These are phyloP conservation scores for Phialophora tarda DNA, from an alignment of 2,329 filamentous ascomycete species.

Conservation along the genomic window DNA sequence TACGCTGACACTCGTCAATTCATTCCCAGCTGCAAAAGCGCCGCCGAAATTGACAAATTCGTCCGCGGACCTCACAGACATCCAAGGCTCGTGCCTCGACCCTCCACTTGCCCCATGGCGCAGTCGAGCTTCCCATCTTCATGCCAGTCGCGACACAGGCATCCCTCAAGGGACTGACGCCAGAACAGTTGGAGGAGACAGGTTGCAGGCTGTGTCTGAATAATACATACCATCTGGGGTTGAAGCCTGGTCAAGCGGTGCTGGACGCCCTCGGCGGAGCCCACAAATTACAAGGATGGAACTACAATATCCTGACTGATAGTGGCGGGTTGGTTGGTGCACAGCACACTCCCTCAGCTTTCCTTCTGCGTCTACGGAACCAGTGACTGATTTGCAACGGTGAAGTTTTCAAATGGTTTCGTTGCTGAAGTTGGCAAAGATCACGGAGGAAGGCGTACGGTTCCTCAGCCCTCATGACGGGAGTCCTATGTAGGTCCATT, in stretches of 20 bases:
- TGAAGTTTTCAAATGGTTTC: conserved; percentile 97
- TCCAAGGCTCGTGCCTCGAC: conserved; percentile 91
- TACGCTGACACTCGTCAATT: conserved; percentile 54
- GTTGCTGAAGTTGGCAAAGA: conserved; percentile 85
- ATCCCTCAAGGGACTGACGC: conserved; percentile 91
- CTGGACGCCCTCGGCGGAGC: conserved; percentile 88
- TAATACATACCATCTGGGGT: conserved; percentile 95
- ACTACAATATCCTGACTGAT: conserved; percentile 87
- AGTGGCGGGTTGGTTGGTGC: conserved; percentile 54
- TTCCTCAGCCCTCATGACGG: conserved; percentile 98
- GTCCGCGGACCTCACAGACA: conserved; percentile 62
- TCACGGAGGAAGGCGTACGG: conserved; percentile 93
- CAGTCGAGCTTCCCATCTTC: conserved; percentile 88
- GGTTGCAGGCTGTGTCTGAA: conserved; percentile 91
- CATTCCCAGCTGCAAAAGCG: conserved; percentile 12
- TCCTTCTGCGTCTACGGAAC: conserved; percentile 4
- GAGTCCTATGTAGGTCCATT: conserved; percentile 72
- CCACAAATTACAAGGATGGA: conserved; percentile 93
- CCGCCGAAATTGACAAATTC: conserved; percentile 28
- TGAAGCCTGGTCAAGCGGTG: conserved; percentile 91
- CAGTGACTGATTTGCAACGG: conserved; percentile 38
- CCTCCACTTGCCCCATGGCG: conserved; percentile 87
- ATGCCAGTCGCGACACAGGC: conserved; percentile 99
- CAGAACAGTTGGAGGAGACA: conserved; percentile 86
- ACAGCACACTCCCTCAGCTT: conserved; percentile 24